Percentiles rank a stretch among this genome's conserved stretches.
Evolutionary conservation across 2,329 filamentous ascomycete species (phyloP).

Genomic region (Aureobasidium zeae): DNA sequence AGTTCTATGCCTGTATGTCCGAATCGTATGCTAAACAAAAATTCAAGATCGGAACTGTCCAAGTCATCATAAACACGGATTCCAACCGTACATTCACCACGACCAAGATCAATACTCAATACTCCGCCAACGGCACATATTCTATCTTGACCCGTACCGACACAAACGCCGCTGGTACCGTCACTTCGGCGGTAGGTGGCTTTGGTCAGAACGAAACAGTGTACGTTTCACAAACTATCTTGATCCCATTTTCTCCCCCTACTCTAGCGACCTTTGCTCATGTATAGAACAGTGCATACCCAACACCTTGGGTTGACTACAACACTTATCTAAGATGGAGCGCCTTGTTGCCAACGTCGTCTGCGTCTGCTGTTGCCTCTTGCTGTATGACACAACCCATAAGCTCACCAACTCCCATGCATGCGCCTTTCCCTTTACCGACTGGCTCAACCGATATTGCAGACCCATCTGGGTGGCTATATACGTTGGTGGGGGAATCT

Average conservation of each 20-base stretch:
- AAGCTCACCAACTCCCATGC: neutral
- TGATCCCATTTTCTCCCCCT: too few species aligned
- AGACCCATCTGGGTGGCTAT: slow-evolving; percentile 4
- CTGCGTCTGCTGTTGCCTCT: too few species aligned
- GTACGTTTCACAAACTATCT: too few species aligned
- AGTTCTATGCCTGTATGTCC: too few species aligned
- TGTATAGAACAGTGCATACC: neutral
- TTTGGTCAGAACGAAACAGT: neutral
- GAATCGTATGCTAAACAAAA: too few species aligned
- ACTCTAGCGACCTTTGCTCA: too few species aligned
- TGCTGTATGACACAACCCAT: neutral
- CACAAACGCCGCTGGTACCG: slow-evolving; percentile 9
- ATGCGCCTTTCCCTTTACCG: neutral
- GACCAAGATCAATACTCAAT: slow-evolving; percentile 1
- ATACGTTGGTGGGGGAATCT: neutral
- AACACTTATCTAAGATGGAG: neutral
- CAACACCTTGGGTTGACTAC: too few species aligned
- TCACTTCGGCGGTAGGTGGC: neutral
- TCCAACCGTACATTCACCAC: neutral
- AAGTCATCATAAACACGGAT: slow-evolving; percentile 1
- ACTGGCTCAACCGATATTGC: neutral
- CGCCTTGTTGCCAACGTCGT: neutral
- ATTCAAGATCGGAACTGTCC: neutral
- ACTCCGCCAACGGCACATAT: neutral
- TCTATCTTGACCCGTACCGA: slow-evolving; percentile 10